Base-by-base conservation (phyloP, 108 stramenopile genomes). In the Conticribra weissflogii region DNA sequence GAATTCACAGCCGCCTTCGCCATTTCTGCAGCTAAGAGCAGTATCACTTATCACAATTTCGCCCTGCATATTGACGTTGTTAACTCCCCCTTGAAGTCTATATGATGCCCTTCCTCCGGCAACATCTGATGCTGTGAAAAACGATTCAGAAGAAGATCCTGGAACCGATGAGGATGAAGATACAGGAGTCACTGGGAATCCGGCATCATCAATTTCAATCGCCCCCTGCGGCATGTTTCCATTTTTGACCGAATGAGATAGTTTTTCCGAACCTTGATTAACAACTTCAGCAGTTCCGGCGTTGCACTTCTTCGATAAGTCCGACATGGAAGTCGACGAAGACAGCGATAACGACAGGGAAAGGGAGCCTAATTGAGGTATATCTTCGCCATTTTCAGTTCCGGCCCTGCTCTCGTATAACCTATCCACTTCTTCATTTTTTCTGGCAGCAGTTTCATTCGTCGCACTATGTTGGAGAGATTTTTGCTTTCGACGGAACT, bases 401-500 rank as follows among this genome's bases (percentile, higher is more conserved):
- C 61, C 27, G 61, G 24, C 56, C 56, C 56, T 22, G n/a, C n/a
- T n/a, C n/a, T n/a, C n/a, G n/a, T n/a, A n/a, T n/a, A n/a, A n/a
- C n/a, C n/a, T n/a, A n/a, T n/a, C n/a, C n/a, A n/a, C n/a, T n/a
- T n/a, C n/a, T 57, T 21, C 7, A 32, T 4, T 18, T 50, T 27
- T 1, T n/a, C 14, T 49, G 32, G 63, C 49, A 1, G 46, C 61
- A 51, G 31, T 4, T 64, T 27, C 25, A 28, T 36, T 21, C 29
- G 23, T 21, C 30, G 45, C 19, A 29, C 65, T n/a, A 0, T 48
- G 63, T n/a, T 25, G 17, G 8, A 33, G 21, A 28, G 25, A 28
- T 29, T 59, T 59, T 59, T 74, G 74, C 21, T 41, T 36, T 12
- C 74, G 64, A 30, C 74, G 65, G 46, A 66, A 74, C 59, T 74